phyloP scores from a whole-genome alignment of 1,139 yeast genomes.

The Saccharomyces hybrid region DNA sequence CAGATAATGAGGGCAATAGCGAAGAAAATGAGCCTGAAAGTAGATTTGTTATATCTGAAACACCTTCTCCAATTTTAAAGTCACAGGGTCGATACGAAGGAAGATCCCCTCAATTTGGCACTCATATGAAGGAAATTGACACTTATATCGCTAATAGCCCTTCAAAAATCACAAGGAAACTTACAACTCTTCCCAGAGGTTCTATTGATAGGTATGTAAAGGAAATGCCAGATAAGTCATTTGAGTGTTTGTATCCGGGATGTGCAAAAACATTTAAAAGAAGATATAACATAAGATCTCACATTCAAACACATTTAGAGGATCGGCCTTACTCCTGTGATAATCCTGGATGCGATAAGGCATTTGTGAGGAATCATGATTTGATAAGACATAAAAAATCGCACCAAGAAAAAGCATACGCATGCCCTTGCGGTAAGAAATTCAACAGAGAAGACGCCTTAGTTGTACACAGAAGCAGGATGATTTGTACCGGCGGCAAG shows the following conservation, averaged over 20 bases:
- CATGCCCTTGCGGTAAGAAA: slow-evolving; percentile 86
- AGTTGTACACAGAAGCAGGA: slow-evolving; percentile 68
- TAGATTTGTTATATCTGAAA: slow-evolving; percentile 22
- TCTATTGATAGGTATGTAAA: slow-evolving; percentile 79
- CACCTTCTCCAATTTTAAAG: slow-evolving; percentile 34
- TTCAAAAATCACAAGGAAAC: slow-evolving; percentile 32
- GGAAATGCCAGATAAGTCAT: slow-evolving; percentile 46
- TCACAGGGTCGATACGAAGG: slow-evolving; percentile 30
- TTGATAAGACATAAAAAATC: slow-evolving; percentile 83
- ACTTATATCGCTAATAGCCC: slow-evolving; percentile 16
- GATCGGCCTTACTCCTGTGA: slow-evolving; percentile 81
- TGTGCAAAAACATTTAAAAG: slow-evolving; percentile 85
- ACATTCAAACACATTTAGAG: slow-evolving; percentile 91
- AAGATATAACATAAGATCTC: slow-evolving; percentile 90
- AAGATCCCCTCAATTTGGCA: slow-evolving; percentile 15
- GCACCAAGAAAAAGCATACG: slow-evolving; percentile 67
- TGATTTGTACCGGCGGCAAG: slow-evolving; percentile 70
- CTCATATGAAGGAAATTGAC: slow-evolving; percentile 3
- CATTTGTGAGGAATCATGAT: slow-evolving; percentile 86
- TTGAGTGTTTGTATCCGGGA: slow-evolving; percentile 64
- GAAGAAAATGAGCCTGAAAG: slow-evolving; percentile 15
- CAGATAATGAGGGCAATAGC: not conserved
- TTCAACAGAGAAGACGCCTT: slow-evolving; percentile 87
- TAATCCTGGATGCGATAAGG: slow-evolving; percentile 53
- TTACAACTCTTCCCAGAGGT: slow-evolving; percentile 82